phyloP scores from a whole-genome alignment of 306 rosid species.

The Amphicarpaea edgeworthii region DNA sequence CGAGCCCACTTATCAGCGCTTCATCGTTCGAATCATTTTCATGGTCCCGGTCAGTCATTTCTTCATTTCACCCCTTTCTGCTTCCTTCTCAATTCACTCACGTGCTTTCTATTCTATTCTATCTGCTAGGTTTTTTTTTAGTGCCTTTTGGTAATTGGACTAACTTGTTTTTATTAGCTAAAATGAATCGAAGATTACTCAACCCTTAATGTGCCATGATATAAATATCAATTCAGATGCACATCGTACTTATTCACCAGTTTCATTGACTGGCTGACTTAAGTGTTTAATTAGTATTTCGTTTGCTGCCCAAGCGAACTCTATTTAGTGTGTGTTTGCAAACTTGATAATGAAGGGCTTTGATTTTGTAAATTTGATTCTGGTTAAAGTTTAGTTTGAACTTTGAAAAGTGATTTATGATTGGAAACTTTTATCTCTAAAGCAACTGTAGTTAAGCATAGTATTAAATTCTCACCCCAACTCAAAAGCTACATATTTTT shows the following conservation, averaged over 20 bases:
- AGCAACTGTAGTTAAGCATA: neutral
- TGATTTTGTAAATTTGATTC: neutral
- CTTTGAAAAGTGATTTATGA: neutral
- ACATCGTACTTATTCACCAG: too few species aligned
- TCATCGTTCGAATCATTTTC: slow-evolving; percentile 87
- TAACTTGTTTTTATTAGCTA: slow-evolving; percentile 9
- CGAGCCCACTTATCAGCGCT: slow-evolving; percentile 95
- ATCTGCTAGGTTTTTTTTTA: neutral
- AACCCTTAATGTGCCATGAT: neutral
- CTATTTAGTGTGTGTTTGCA: slow-evolving; percentile 29
- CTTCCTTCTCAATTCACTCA: neutral
- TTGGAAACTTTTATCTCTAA: neutral
- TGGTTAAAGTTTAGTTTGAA: neutral
- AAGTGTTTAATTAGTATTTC: neutral
- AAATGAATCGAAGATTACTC: neutral
- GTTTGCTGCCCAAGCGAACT: too few species aligned
- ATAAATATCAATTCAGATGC: slow-evolving; percentile 16
- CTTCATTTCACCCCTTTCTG: neutral
- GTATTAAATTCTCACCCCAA: neutral
- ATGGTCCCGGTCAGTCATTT: slow-evolving; percentile 89
- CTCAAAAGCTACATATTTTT: neutral
- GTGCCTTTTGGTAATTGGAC: slow-evolving; percentile 4
- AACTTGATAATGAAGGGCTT: neutral
- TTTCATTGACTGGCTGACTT: neutral
- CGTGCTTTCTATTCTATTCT: too few species aligned